phyloP scores from a whole-genome alignment of 257 asterid species.

The Apocynum venetum region DNA sequence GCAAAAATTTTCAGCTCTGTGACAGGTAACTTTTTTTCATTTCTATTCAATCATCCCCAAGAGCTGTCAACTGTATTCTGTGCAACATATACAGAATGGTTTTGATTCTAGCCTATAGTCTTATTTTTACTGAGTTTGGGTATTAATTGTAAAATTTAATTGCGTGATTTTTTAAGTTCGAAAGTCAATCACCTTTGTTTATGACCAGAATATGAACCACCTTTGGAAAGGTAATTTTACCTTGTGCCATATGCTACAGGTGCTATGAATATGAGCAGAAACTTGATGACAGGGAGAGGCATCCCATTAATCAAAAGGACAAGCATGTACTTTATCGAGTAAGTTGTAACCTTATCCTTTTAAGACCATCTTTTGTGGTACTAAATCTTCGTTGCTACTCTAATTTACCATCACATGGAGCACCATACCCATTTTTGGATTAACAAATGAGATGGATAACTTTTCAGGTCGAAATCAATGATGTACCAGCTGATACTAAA shows the following conservation, averaged over 20 bases:
- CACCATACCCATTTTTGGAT: neutral
- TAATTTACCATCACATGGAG: neutral
- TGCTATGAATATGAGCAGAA: slow-evolving; percentile 82
- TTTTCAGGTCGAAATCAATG: slow-evolving; percentile 64
- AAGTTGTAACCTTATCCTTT: slow-evolving; percentile 23
- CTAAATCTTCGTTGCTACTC: neutral
- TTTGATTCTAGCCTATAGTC: neutral
- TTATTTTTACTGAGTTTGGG: neutral
- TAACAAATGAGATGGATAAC: slow-evolving; percentile 11
- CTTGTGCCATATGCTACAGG: slow-evolving; percentile 32
- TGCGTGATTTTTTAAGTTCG: neutral
- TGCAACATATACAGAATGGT: neutral
- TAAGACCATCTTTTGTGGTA: neutral
- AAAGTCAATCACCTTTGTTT: neutral
- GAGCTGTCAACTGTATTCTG: neutral
- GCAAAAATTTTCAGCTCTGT: slow-evolving; percentile 88
- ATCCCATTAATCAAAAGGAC: slow-evolving; percentile 79
- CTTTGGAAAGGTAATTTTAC: neutral
- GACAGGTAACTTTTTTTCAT: slow-evolving; percentile 52
- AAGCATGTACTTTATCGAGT: slow-evolving; percentile 73
- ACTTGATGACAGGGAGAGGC: slow-evolving; percentile 86
- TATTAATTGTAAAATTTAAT: neutral
- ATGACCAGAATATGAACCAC: no score
- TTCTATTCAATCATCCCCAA: slow-evolving; percentile 11
- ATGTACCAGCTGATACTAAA: slow-evolving; percentile 72